These are phyloP conservation scores for Coccinonectria pachysandricola DNA, from an alignment of 2,329 filamentous ascomycete genomes.

Conservation along the genomic window DNA sequence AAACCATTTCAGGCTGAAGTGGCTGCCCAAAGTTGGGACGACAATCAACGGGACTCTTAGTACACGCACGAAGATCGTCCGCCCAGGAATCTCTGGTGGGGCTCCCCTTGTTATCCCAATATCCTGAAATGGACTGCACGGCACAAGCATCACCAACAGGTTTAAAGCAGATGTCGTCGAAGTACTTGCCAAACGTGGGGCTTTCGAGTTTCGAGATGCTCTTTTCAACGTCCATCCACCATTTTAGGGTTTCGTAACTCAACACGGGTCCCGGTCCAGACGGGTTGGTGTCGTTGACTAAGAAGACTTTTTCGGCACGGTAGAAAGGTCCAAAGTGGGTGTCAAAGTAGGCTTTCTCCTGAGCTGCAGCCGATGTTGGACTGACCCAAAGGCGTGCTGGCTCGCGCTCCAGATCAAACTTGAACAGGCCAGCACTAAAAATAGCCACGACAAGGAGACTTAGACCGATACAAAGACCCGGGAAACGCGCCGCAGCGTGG, in stretches of 20 bases:
- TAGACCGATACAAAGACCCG: conserved; percentile 66
- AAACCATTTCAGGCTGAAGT: conserved; percentile 71
- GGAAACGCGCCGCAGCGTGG: conserved; percentile 70
- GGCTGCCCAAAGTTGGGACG: conserved; percentile 84
- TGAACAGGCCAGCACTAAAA: conserved; percentile 78
- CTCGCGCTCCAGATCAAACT: conserved; percentile 81
- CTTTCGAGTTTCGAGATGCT: conserved; percentile 66
- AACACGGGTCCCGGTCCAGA: conserved; percentile 64
- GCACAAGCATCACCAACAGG: conserved; percentile 84
- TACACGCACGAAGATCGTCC: conserved; percentile 60
- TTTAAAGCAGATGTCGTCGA: conserved; percentile 89
- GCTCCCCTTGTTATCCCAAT: conserved; percentile 57
- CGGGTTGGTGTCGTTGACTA: conserved; percentile 73
- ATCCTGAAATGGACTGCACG: conserved; percentile 83
- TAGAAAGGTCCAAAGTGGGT: conserved; percentile 91
- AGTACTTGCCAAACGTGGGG: conserved; percentile 51
- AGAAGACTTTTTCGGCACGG: conserved; percentile 82
- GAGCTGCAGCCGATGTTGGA: conserved; percentile 77
- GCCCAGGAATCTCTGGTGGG: conserved; percentile 51
- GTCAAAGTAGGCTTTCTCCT: conserved; percentile 93
- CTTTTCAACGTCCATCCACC: conserved; percentile 90
- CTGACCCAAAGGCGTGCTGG: conserved; percentile 96
- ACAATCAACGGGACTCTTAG: conserved; percentile 71
- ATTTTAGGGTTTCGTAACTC: conserved; percentile 76
- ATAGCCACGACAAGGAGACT: conserved; percentile 68